Evolutionary conservation across 495 filamentous ascomycete genomes (phyloP).

Genomic region (Aspergillus sparsus): DNA sequence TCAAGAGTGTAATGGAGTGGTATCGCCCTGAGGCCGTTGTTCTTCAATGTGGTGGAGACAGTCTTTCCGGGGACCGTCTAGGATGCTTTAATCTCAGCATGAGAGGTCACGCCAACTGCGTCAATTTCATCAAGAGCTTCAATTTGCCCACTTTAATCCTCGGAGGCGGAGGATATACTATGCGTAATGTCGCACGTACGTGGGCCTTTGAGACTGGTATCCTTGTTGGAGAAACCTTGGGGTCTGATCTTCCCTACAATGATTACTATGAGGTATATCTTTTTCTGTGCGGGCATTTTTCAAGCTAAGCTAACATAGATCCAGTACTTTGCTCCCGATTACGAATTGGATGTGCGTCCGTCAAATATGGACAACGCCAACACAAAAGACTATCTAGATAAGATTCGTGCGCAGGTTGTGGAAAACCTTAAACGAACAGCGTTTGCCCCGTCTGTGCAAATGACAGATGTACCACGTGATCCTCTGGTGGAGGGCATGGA

Average conservation of each 20-base stretch:
- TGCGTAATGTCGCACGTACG: slow-evolving; percentile 96
- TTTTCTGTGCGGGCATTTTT: not conserved
- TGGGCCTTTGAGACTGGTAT: slow-evolving; percentile 97
- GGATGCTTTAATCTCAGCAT: slow-evolving; percentile 99
- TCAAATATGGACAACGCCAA: slow-evolving; percentile 99
- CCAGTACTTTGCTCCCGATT: slow-evolving; percentile 96
- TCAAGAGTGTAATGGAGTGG: slow-evolving; percentile 91
- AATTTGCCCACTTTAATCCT: slow-evolving; percentile 87
- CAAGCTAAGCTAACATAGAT: slow-evolving; percentile 18
- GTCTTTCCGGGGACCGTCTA: slow-evolving; percentile 88
- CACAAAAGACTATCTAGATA: slow-evolving; percentile 88
- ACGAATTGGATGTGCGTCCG: slow-evolving; percentile 88
- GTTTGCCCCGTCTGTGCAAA: slow-evolving; percentile 89
- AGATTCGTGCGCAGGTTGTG: slow-evolving; percentile 88
- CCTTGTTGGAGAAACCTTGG: slow-evolving; percentile 79
- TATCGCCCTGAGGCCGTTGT: slow-evolving; percentile 94
- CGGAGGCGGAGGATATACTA: slow-evolving; percentile 96
- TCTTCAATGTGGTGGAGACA: slow-evolving; percentile 95
- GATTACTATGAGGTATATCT: slow-evolving; percentile 92
- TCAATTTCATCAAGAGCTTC: slow-evolving; percentile 92
- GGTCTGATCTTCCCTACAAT: slow-evolving; percentile 85
- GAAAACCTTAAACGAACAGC: slow-evolving; percentile 90
- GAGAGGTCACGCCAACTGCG: slow-evolving; percentile 96
- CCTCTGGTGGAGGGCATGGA: slow-evolving; percentile 64
- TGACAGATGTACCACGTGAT: slow-evolving; percentile 87